A percentile compares a stretch with the other conserved stretches of the same genome.
Conservation (phyloP, 2,329 filamentous ascomycete genomes). For the Colletotrichum orchidophilum region DNA sequence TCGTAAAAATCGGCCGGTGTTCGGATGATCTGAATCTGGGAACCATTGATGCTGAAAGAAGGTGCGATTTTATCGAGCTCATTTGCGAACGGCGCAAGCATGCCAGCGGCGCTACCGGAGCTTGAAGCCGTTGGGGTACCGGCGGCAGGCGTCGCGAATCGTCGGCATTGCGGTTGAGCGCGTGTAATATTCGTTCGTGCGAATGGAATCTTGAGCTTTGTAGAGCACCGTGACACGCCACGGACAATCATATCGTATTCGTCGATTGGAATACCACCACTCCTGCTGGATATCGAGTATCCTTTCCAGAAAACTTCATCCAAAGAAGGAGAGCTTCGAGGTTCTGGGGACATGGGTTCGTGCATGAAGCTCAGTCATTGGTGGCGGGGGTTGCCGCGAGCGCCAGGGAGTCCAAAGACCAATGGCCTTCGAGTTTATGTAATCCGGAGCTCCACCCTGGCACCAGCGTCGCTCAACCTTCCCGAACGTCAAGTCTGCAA, state of each 20-base stretch:
- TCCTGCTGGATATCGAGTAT: neutral
- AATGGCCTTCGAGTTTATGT: constrained; percentile 28
- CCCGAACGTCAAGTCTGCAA: constrained; percentile 31
- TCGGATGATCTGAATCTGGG: constrained; percentile 81
- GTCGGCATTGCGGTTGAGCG: constrained; percentile 31
- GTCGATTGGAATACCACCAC: neutral
- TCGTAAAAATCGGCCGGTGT: constrained; percentile 91
- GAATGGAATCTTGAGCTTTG: constrained; percentile 35
- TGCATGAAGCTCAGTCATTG: constrained; percentile 35
- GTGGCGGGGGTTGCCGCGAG: constrained; percentile 26
- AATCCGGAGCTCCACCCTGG: constrained; percentile 19
- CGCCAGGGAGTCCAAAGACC: constrained; percentile 11
- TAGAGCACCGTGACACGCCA: constrained; percentile 43
- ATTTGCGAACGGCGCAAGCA: constrained; percentile 64
- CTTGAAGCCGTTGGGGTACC: constrained; percentile 25
- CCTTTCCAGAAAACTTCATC: neutral
- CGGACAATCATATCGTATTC: constrained; percentile 45
- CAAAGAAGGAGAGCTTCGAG: constrained; percentile 17
- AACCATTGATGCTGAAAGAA: constrained; percentile 86
- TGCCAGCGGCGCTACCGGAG: constrained; percentile 46
- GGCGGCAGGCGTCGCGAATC: constrained; percentile 32
- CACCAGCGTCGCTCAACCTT: constrained; percentile 28
- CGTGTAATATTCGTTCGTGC: constrained; percentile 17
- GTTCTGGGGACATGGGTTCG: constrained; percentile 15
- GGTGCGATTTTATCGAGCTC: constrained; percentile 91